Evolutionary conservation across 179 eudicot species (phyloP).

Genomic region (Spinacia oleracea): DNA sequence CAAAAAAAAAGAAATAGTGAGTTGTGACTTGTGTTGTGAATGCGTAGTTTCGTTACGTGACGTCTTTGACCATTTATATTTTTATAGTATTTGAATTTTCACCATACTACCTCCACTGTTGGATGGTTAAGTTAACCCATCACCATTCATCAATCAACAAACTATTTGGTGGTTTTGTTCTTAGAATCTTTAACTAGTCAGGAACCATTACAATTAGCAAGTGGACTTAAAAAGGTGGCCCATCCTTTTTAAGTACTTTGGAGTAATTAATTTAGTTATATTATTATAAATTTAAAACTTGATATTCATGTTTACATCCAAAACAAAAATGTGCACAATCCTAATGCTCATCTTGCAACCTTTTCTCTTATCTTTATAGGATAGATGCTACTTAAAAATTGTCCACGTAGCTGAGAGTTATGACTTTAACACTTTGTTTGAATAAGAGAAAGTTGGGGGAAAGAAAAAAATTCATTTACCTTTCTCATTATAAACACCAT

Average conservation of each 20-base stretch:
- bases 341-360: background rate
- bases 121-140: background rate
- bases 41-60: background rate
- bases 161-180: background rate
- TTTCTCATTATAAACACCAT: too few species aligned
- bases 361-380: background rate
- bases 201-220: background rate
- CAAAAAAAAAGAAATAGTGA: too few species aligned
- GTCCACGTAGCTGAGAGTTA: too few species aligned
- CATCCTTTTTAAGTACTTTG: background rate
- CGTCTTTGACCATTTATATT: background rate
- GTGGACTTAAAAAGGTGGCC: background rate
- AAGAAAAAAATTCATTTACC: too few species aligned
- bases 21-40: too few species aligned
- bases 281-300: background rate
- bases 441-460: too few species aligned
- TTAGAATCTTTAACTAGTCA: background rate
- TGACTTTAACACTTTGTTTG: too few species aligned
- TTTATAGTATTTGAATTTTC: background rate
- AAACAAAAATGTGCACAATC: background rate
- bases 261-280: too few species aligned
- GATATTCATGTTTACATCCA: constrained; percentile 1
- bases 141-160: background rate
- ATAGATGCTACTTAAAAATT: too few species aligned
- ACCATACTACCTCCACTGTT: background rate